Evolutionary conservation across 2,329 filamentous ascomycete genomes (phyloP).

Genomic region (Alternaria ethzedia): DNA sequence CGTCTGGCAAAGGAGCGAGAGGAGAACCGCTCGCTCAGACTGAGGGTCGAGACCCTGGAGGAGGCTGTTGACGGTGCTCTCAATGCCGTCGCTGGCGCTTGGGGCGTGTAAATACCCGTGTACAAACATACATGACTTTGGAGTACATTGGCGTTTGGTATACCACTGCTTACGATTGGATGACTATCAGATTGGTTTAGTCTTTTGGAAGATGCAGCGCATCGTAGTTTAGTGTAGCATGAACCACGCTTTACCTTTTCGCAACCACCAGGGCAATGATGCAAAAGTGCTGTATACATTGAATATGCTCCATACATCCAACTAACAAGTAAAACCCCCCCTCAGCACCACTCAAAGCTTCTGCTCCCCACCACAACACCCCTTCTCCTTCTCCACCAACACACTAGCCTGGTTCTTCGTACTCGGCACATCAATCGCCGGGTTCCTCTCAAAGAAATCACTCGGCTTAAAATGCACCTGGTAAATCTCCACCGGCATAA

Average conservation of each 20-base stretch:
- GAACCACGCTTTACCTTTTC: background rate
- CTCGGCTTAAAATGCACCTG: conserved; percentile 56
- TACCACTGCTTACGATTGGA: conserved; percentile 2
- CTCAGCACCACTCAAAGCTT: conserved; percentile 18
- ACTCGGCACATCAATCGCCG: conserved; percentile 59
- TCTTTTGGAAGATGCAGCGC: background rate
- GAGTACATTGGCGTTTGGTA: conserved; percentile 10
- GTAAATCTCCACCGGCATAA: conserved; percentile 59
- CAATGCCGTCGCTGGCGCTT: conserved; percentile 55
- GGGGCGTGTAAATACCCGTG: conserved; percentile 24
- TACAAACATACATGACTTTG: conserved; percentile 5
- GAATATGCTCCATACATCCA: background rate
- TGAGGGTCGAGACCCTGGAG: conserved; percentile 61
- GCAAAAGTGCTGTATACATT: background rate
- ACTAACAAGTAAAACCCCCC: background rate
- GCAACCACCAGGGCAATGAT: background rate
- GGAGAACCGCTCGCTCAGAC: conserved; percentile 62
- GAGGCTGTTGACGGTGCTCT: conserved; percentile 63
- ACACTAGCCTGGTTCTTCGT: conserved; percentile 41
- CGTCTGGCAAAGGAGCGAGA: conserved; percentile 59
- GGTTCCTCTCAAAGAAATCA: conserved; percentile 62
- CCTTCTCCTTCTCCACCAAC: conserved; percentile 31
- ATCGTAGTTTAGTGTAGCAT: conserved; percentile 1
- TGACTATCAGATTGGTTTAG: background rate
- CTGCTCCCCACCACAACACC: conserved; percentile 24